Evolutionary conservation across 805 yeast genomes (phyloP).

Genomic region (Kodamaea lidongshanica): DNA sequence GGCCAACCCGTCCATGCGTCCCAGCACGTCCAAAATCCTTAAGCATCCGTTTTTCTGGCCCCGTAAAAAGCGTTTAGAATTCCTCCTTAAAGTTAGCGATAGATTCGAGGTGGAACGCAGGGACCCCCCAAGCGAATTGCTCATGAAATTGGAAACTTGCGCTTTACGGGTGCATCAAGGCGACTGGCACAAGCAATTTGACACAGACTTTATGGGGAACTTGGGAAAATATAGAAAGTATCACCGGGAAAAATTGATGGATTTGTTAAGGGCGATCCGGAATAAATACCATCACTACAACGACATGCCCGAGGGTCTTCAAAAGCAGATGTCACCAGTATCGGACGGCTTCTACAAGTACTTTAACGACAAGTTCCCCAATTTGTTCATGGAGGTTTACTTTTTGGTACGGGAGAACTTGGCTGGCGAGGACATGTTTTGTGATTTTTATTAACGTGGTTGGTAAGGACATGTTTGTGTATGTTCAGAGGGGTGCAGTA

Average conservation of each 20-base stretch:
- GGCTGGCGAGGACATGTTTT: constrained; percentile 57
- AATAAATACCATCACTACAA: constrained; percentile 93
- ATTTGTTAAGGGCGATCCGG: constrained; percentile 79
- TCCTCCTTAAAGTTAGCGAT: constrained; percentile 82
- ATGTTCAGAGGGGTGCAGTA: too few relatives aligned
- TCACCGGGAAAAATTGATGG: constrained; percentile 71
- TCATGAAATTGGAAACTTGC: constrained; percentile 48
- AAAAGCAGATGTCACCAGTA: constrained; percentile 62
- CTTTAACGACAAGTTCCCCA: constrained; percentile 72
- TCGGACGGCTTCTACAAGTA: constrained; percentile 82
- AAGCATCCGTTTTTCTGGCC: constrained; percentile 90
- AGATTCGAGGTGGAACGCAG: constrained; percentile 79
- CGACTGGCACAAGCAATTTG: constrained; percentile 78
- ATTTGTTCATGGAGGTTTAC: constrained; percentile 69
- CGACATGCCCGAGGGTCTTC: constrained; percentile 71
- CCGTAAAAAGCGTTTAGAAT: constrained; percentile 66
- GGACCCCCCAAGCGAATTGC: constrained; percentile 65
- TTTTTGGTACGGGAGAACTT: constrained; percentile 51
- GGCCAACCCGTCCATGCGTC: constrained; percentile 61
- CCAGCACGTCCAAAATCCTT: constrained; percentile 60
- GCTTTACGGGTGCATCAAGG: constrained; percentile 50
- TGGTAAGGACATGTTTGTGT: too few relatives aligned
- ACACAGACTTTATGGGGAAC: constrained; percentile 67
- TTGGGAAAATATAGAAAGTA: constrained; percentile 89
- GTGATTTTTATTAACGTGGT: constrained; percentile 24